Base-by-base conservation (phyloP, 306 rosid species). In the Vicia villosa region DNA sequence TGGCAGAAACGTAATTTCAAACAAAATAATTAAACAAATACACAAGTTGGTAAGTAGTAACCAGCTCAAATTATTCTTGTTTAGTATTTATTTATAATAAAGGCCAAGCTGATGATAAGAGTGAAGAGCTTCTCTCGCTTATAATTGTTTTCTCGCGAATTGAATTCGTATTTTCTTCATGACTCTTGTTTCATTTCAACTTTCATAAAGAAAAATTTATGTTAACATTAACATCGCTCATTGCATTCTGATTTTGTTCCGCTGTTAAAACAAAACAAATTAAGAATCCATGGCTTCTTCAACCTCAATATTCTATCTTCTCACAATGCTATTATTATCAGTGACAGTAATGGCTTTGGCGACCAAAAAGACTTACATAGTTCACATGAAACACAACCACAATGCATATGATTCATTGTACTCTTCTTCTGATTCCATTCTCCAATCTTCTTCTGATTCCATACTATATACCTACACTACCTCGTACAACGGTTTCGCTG, bases 401-500 rank as follows among this genome's bases (percentile, higher is more conserved):
- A 87, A 75, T 46, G 96, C 96, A 3, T 34, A 34, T 34, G 38
- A 34, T 34, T 68, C 82, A 4, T 15, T 83, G 7, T 88, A 88
- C 91, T 75, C 84, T 0, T 1, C 28, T 24, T 24, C 28, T 24
- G 3, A 24, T 22, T 74, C 94, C 40, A 50, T 49, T 19, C 92
- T 94, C 43, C 82, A 83, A 32, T 70, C 96, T 26, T 65, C 56
- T 76, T 61, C 66, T 9, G 17, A 49, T 14, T 77, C 84, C 0
- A 78, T 94, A 0, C 81, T 94, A 5, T 94, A 94, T 58, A 9
- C 98, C 12, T 94, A 90, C 79, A 63, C 81, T 16, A 12, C 74
- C 4, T 86, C 95, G 14, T 94, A 81, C 82, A 87, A 74, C 36
- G 98, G 98, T 52, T 94, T 88, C 24, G 97, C 98, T 0, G 96